Percentiles rank a stretch among this genome's conserved stretches.
Conservation (phyloP, 2,329 filamentous ascomycete species). For the Blastomyces parvus region DNA sequence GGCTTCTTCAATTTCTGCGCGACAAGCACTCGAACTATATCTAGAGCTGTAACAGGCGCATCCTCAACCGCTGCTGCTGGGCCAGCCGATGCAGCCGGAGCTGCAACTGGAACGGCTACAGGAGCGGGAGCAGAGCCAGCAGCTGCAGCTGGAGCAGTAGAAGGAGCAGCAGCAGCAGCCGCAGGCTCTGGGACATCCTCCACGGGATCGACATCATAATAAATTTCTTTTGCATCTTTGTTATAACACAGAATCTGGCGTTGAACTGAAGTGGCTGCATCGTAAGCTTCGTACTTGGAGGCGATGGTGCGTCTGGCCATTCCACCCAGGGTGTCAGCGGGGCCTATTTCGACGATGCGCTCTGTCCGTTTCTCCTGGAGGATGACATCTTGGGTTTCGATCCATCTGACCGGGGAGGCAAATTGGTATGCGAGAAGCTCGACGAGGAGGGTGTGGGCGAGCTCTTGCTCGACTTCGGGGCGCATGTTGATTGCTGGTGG, state of each 20-base stretch:
- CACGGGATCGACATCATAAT: constrained; percentile 94
- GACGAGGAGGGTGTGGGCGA: constrained; percentile 94
- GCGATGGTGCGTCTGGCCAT: constrained; percentile 96
- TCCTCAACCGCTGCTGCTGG: constrained; percentile 82
- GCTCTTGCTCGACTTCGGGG: constrained; percentile 98
- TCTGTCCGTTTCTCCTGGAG: constrained; percentile 92
- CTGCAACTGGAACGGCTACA: constrained; percentile 46
- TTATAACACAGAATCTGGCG: constrained; percentile 98
- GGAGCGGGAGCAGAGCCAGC: constrained; percentile 37
- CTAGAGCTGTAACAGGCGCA: constrained; percentile 75
- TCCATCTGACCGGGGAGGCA: constrained; percentile 97
- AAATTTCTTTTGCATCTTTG: constrained; percentile 98
- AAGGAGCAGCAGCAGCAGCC: constrained; percentile 25
- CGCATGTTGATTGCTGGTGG: constrained; percentile 56
- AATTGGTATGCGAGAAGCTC: constrained; percentile 99
- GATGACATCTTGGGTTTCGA: constrained; percentile 99
- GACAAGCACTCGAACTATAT: constrained; percentile 79
- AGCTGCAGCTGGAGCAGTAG: constrained; percentile 33
- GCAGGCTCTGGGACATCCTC: constrained; percentile 68
- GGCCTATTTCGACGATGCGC: constrained; percentile 94
- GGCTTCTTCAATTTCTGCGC: constrained; percentile 98
- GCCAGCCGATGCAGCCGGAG: constrained; percentile 62
- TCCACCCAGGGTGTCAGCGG: constrained; percentile 88
- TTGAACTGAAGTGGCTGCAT: constrained; percentile 91
- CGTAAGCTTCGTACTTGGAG: constrained; percentile 97